A percentile compares a stretch with the other conserved stretches of the same genome.
These are phyloP conservation scores for Fusarium drepaniforme DNA, from an alignment of 2,329 filamentous ascomycete genomes.

Conservation along the genomic window DNA sequence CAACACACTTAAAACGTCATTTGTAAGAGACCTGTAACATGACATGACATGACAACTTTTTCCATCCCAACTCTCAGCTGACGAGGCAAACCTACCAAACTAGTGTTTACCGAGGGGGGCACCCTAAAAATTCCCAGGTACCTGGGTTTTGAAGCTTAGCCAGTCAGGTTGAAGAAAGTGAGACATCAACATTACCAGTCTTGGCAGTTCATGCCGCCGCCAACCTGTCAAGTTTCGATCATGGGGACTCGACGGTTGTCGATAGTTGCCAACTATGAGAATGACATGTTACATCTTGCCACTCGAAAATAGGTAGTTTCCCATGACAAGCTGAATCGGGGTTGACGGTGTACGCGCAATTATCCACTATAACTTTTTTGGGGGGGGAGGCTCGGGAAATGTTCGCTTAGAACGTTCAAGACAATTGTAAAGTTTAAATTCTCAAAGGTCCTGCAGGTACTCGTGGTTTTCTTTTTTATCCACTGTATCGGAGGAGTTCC, in stretches of 20 bases:
- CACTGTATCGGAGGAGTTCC: neutral
- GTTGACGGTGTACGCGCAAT: neutral
- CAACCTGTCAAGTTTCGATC: neutral
- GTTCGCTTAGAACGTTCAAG: neutral
- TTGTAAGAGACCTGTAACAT: neutral
- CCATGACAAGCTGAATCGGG: neutral
- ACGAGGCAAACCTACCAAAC: neutral
- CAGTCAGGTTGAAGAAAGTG: neutral
- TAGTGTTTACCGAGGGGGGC: neutral
- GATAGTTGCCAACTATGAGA: neutral
- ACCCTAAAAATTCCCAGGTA: neutral
- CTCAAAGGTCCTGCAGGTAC: neutral
- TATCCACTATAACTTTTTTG: neutral
- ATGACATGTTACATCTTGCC: neutral
- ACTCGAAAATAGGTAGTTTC: neutral
- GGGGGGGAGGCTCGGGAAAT: neutral
- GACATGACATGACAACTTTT: neutral
- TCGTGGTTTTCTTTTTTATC: neutral
- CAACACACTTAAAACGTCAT: neutral
- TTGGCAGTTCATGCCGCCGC: neutral
- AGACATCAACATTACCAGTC: neutral
- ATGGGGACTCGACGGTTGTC: neutral
- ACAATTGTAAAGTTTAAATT: neutral
- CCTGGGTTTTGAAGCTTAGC: neutral
- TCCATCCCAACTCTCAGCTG: neutral